Evolutionary conservation across 805 yeast species (phyloP), one percentile per base, ranked within the genome.

Genomic region (Priceomyces castillae): DNA sequence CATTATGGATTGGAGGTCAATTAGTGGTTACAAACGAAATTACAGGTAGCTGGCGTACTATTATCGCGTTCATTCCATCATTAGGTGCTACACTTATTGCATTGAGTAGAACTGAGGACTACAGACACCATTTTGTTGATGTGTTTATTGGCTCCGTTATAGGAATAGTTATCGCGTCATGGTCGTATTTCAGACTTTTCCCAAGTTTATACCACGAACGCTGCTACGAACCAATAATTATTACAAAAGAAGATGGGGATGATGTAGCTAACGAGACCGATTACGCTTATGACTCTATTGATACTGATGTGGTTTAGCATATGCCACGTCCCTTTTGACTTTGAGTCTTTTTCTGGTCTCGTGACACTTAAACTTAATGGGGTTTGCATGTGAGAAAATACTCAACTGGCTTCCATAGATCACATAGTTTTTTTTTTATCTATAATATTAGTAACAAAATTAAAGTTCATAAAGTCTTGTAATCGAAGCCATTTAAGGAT

Each of bases 41-140:
- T 39, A 68, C 74, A 15, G 86, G 90, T 1, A 71, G 80, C 1
- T 82, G 89, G 86, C 77, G 90, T 57, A 67, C 77, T 36, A 49
- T 77, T 2, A 57, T 82, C 2, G 66, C 81, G 1, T 56, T 67
- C 7, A 43, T 74, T n/a, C 94, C 94, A 2, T 57, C 76, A 1
- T 53, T 88, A 4, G 74, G 85, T 5, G 97, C 98, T 0, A 57
- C 77, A 1, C 73, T 83, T 49, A 82, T 92, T 52, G 98, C 97
- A 0, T 63, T 87, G 36, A 81, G 94, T 31, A 77, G 99, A 54
- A 87, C 96, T 0, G 84, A 86, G 55, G 99, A 92, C 64, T 90
- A 90, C 65, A 76, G 97, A 60, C 99, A 92, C 58, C 98, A 92
- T 64, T 89, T 87, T 58, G 70, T 86, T 14, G 99, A 92, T 62